A percentile compares a stretch with the other conserved stretches of the same genome.
phyloP scores from a whole-genome alignment of 129 eudicot genomes.

The Escallonia rubra region DNA sequence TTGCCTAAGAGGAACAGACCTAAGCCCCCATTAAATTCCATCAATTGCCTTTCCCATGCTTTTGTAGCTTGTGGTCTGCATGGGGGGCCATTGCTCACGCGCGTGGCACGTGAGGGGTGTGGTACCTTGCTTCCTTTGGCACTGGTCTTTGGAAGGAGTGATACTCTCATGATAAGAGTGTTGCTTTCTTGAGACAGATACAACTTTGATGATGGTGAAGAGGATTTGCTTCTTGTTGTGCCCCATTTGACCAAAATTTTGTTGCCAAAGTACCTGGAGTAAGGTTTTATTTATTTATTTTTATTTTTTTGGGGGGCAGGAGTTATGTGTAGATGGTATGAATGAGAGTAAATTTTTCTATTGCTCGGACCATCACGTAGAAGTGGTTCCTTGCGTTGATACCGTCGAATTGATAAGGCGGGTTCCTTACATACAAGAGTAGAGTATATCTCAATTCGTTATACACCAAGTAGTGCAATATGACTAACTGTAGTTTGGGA shows the following conservation, averaged over 20 bases:
- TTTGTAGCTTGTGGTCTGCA: constrained; percentile 4
- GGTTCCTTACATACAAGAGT: no score
- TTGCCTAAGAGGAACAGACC: constrained; percentile 14
- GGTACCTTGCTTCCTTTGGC: neutral
- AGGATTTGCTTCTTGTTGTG: neutral
- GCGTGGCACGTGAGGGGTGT: constrained; percentile 12
- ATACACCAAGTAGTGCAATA: no score
- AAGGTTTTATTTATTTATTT: no score
- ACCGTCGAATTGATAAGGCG: no score
- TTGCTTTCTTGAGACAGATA: neutral
- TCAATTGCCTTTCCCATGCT: constrained; percentile 28
- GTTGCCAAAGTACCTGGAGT: no score
- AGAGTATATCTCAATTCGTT: no score
- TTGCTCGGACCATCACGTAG: no score
- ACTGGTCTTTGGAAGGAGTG: neutral
- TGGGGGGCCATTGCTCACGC: constrained; percentile 14
- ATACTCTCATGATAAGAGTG: neutral
- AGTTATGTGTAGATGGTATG: no score
- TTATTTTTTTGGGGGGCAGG: no score
- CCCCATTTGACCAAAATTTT: neutral
- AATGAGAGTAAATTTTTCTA: no score
- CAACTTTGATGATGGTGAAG: neutral
- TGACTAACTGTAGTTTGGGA: no score
- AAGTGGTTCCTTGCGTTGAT: no score
- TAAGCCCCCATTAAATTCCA: constrained; percentile 41